These are phyloP conservation scores for Pilatotrama ljubarskyi DNA, from an alignment of 768 basidiomycete genomes.

Conservation along the genomic window DNA sequence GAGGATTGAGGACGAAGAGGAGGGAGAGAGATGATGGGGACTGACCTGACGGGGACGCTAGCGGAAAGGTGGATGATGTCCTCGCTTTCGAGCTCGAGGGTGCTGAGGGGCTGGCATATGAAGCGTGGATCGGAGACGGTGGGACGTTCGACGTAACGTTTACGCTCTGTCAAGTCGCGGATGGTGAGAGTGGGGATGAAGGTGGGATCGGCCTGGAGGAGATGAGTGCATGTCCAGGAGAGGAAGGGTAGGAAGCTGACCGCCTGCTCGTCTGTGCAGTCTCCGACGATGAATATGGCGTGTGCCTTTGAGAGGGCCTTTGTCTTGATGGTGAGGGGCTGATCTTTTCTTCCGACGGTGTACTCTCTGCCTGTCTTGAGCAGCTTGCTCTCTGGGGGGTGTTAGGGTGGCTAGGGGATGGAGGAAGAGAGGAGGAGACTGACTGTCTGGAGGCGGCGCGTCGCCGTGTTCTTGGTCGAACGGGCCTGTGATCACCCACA, in stretches of 20 bases:
- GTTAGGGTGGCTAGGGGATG: not conserved
- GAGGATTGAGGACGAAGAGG: not conserved
- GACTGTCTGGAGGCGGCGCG: conserved; percentile 6
- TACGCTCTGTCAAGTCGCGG: not conserved
- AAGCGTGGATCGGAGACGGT: conserved; percentile 31
- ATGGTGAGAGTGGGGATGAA: conserved; percentile 40
- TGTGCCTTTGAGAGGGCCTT: conserved; percentile 68
- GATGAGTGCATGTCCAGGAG: not conserved
- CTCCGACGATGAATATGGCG: conserved; percentile 56
- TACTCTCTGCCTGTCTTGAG: conserved; percentile 61
- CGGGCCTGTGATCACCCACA: conserved; percentile 26
- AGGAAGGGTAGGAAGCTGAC: conserved; percentile 43
- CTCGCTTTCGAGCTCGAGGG: conserved; percentile 50
- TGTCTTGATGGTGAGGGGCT: conserved; percentile 50
- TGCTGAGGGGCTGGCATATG: conserved; percentile 38
- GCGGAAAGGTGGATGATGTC: conserved; percentile 51
- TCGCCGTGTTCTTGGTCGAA: conserved; percentile 23
- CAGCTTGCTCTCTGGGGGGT: conserved; percentile 49
- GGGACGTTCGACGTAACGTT: conserved; percentile 9
- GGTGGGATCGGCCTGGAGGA: conserved; percentile 48
- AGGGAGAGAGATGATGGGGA: conserved; percentile 5
- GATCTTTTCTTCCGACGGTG: conserved; percentile 56
- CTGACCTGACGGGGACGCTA: conserved; percentile 49
- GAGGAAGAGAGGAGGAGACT: not conserved
- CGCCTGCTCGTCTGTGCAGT: conserved; percentile 51